phyloP scores from a whole-genome alignment of 2,329 filamentous ascomycete species.

The Zymoseptoria pseudotritici region DNA sequence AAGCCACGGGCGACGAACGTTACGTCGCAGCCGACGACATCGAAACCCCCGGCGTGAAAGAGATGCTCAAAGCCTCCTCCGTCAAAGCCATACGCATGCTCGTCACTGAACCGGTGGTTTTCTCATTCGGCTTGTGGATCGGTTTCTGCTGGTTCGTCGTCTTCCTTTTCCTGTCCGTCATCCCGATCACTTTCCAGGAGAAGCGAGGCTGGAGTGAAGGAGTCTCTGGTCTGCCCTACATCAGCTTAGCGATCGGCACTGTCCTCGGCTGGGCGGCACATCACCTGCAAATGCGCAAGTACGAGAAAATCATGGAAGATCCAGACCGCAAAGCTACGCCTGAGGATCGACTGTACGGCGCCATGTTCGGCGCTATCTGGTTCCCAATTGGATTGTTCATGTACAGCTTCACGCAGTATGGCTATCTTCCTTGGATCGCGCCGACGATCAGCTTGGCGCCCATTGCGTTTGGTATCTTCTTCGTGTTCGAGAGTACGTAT shows the following conservation, averaged over 20 bases:
- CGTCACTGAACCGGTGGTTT: conserved; percentile 43
- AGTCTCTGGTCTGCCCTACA: conserved; percentile 44
- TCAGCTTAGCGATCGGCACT: conserved; percentile 43
- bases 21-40: conserved; percentile 47
- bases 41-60: conserved; percentile 43
- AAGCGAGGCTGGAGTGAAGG: conserved; percentile 48
- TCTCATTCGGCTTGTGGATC: conserved; percentile 47
- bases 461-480: conserved; percentile 49
- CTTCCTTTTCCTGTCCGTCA: conserved; percentile 48
- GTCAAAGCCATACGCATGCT: conserved; percentile 46
- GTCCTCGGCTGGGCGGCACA: conserved; percentile 43
- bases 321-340: conserved; percentile 33
- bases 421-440: conserved; percentile 42
- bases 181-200: conserved; percentile 45
- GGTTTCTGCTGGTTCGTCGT: conserved; percentile 48
- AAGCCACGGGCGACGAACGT: conserved; percentile 42
- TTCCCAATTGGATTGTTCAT: conserved; percentile 46
- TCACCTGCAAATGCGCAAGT: conserved; percentile 46
- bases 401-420: conserved; percentile 49
- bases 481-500: conserved; percentile 42
- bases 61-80: conserved; percentile 42
- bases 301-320: conserved; percentile 35
- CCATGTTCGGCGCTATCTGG: conserved; percentile 42
- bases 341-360: conserved; percentile 44
- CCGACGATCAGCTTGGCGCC: conserved; percentile 44